Evolutionary conservation across 345 rosid species (phyloP).

Genomic region (Bruguiera parviflora): DNA sequence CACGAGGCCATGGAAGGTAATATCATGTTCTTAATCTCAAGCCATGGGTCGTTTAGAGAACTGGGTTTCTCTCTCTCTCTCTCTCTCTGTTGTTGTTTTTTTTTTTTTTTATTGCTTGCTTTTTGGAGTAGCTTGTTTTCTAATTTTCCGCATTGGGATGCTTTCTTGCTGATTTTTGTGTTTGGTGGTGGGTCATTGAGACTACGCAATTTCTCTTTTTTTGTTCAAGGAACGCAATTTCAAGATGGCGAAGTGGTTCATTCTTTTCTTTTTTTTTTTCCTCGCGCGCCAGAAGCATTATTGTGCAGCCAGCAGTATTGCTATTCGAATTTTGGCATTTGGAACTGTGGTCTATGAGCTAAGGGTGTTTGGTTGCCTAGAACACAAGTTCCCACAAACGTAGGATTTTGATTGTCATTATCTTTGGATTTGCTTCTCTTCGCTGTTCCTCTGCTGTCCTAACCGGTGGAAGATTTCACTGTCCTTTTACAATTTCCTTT

Average conservation of each 20-base stretch:
- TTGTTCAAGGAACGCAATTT: neutral
- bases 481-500: neutral
- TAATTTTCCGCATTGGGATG: neutral
- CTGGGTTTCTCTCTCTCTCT: neutral
- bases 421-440: neutral
- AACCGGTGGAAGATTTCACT: neutral
- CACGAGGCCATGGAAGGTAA: conserved; percentile 40
- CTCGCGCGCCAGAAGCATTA: no score
- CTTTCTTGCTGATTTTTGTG: conserved; percentile 1
- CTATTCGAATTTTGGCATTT: no score
- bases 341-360: no score
- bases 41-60: conserved; percentile 19
- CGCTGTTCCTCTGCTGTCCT: neutral
- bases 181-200: neutral
- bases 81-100: no score
- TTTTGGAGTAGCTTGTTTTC: neutral
- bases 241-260: no score
- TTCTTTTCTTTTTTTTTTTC: no score
- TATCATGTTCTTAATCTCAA: neutral
- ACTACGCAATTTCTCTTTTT: neutral
- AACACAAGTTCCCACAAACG: neutral
- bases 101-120: neutral
- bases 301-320: no score
- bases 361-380: neutral
- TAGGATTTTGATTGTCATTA: neutral